phyloP scores from a whole-genome alignment of 345 rosid genomes.

The Eucalyptus melliodora region DNA sequence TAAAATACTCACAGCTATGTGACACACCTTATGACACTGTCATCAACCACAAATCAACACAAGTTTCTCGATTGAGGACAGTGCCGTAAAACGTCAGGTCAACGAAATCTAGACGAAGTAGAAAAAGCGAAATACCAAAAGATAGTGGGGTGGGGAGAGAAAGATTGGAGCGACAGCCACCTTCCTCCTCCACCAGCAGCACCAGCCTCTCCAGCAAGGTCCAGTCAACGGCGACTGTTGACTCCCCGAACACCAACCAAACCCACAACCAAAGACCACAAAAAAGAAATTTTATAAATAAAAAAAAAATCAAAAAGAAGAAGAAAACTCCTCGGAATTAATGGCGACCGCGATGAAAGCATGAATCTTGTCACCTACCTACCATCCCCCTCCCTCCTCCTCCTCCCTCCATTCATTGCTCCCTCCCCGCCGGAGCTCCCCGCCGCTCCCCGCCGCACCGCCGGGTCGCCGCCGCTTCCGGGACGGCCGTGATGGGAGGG shows the following conservation, averaged over 20 bases:
- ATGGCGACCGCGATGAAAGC: background rate
- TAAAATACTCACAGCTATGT: accelerated
- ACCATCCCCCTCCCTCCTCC: background rate
- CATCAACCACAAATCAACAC: too few species aligned
- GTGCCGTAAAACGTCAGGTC: background rate
- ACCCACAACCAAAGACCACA: background rate
- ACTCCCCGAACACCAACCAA: background rate
- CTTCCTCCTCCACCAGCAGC: background rate
- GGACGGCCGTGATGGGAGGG: background rate
- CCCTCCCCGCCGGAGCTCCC: background rate
- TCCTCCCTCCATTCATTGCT: background rate
- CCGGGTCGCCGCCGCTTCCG: background rate
- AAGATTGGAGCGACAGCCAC: background rate
- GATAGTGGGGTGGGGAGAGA: background rate
- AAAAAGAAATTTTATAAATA: background rate
- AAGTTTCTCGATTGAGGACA: accelerated
- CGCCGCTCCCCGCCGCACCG: background rate
- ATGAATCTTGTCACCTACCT: background rate
- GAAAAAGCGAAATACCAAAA: background rate
- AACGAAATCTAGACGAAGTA: background rate
- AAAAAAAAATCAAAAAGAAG: too few species aligned
- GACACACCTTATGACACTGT: accelerated
- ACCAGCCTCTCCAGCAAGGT: background rate
- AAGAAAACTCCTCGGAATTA: background rate
- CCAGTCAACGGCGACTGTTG: background rate